Conservation (phyloP, 129 eudicot genomes). For the Pittosporum tobira region DNA sequence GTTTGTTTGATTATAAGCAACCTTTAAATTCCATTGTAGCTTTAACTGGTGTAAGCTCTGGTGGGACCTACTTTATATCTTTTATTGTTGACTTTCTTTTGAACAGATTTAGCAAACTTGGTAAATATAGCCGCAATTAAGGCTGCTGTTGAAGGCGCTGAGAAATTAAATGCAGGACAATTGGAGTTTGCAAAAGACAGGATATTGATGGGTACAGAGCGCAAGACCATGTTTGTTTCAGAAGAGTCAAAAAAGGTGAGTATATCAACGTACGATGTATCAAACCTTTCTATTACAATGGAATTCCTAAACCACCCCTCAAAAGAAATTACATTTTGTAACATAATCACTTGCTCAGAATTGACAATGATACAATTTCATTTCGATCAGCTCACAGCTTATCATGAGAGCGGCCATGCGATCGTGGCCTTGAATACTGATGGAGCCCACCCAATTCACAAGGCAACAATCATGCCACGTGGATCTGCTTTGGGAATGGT, state of each 20-base stretch:
- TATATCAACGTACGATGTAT: too few species aligned
- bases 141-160: conserved; percentile 98
- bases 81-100: too few species aligned
- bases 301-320: too few species aligned
- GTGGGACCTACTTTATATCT: too few species aligned
- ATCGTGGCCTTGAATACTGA: conserved; percentile 84
- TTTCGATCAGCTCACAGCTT: conserved; percentile 85
- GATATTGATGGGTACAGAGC: conserved; percentile 89
- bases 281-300: too few species aligned
- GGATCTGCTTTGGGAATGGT: conserved; percentile 98
- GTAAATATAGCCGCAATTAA: conserved; percentile 90
- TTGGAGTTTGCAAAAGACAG: conserved; percentile 94
- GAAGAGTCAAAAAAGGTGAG: conserved; percentile 81
- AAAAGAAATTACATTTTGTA: too few species aligned
- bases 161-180: conserved; percentile 54
- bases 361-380: conserved; percentile 3
- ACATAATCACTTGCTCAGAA: neutral
- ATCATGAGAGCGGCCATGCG: conserved; percentile 98
- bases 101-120: conserved; percentile 83
- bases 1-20: too few species aligned
- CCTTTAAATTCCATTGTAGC: too few species aligned
- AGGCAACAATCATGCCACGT: conserved; percentile 92
- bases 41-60: too few species aligned
- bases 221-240: conserved; percentile 77
- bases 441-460: conserved; percentile 93